Conservation (phyloP, 1,284 basidiomycete genomes). For the Cutaneotrichosporon daszewskae region DNA sequence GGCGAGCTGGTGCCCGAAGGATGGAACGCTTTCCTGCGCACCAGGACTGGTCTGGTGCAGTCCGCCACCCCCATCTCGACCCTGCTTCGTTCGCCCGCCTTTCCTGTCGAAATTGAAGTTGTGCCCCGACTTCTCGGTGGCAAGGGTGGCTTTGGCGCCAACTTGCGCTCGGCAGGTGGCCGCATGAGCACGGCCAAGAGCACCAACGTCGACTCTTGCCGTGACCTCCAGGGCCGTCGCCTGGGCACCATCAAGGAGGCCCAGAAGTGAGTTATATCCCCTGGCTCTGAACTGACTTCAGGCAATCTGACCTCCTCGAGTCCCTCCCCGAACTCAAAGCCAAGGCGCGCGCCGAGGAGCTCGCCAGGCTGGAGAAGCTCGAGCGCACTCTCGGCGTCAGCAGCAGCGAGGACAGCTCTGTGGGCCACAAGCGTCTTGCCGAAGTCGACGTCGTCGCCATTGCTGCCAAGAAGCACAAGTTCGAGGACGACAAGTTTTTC, state of each 20-base stretch:
- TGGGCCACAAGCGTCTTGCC: too few relatives aligned
- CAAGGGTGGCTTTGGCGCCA: conserved; percentile 95
- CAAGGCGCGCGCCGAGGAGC: conserved; percentile 70
- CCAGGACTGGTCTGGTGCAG: conserved; percentile 21
- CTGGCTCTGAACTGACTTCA: conserved; percentile 40
- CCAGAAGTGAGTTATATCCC: conserved; percentile 59
- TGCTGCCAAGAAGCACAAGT: conserved; percentile 73
- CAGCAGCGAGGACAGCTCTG: conserved; percentile 23
- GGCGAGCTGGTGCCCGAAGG: conserved; percentile 16
- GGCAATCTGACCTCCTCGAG: conserved; percentile 84
- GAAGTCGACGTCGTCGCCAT: conserved; percentile 47
- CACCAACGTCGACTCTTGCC: conserved; percentile 89
- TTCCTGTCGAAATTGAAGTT: conserved; percentile 39
- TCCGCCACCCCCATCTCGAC: conserved; percentile 15
- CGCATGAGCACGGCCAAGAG: conserved; percentile 95
- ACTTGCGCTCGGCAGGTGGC: conserved; percentile 91
- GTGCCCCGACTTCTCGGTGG: conserved; percentile 65
- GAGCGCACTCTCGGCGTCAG: conserved; percentile 73
- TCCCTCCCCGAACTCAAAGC: conserved; percentile 74
- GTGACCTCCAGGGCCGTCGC: conserved; percentile 83
- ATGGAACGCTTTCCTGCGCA: conserved; percentile 32
- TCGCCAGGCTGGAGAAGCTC: conserved; percentile 75
- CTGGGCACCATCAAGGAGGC: conserved; percentile 94
- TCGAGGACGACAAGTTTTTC: conserved; percentile 87
- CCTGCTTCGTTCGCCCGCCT: conserved; percentile 17